These are phyloP conservation scores for Podospora anserina DNA, from an alignment of 495 filamentous ascomycete species.

Conservation along the genomic window DNA sequence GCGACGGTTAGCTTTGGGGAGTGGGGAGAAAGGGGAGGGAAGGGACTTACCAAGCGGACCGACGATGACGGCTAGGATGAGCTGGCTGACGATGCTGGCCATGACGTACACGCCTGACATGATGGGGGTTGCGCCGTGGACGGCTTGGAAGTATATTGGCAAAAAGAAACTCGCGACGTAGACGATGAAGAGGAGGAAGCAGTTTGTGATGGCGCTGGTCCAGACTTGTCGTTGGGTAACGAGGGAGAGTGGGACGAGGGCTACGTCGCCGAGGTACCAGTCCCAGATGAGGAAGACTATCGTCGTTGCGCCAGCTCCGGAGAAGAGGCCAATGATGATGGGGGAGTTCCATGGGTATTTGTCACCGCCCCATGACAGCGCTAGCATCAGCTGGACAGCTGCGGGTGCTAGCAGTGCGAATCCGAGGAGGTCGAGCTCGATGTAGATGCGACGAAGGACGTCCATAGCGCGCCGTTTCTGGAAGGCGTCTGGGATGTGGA, in stretches of 20 bases:
- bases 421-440: constrained; percentile 65
- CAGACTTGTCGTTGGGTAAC: constrained; percentile 62
- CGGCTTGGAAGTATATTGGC: constrained; percentile 70
- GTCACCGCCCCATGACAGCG: constrained; percentile 74
- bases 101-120: constrained; percentile 54
- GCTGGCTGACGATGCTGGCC: constrained; percentile 42
- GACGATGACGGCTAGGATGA: constrained; percentile 47
- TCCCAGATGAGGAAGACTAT: constrained; percentile 59
- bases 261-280: constrained; percentile 57
- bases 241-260: constrained; percentile 65
- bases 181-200: constrained; percentile 53
- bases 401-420: constrained; percentile 61
- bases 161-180: constrained; percentile 60
- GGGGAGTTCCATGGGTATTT: constrained; percentile 60
- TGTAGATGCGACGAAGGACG: constrained; percentile 35
- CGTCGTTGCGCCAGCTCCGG: constrained; percentile 57
- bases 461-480: constrained; percentile 38
- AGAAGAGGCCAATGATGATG: constrained; percentile 63
- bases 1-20: constrained; percentile 29
- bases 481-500: constrained; percentile 47
- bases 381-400: constrained; percentile 66
- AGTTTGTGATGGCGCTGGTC: constrained; percentile 47
- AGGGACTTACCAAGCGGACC: constrained; percentile 43
- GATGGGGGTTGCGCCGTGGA: constrained; percentile 49
- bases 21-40: constrained; percentile 24